Percentiles rank a stretch among this genome's conserved stretches.
Evolutionary conservation across 371 early-diverging fungal genomes (phyloP).

Genomic region (Mortierella sp.): DNA sequence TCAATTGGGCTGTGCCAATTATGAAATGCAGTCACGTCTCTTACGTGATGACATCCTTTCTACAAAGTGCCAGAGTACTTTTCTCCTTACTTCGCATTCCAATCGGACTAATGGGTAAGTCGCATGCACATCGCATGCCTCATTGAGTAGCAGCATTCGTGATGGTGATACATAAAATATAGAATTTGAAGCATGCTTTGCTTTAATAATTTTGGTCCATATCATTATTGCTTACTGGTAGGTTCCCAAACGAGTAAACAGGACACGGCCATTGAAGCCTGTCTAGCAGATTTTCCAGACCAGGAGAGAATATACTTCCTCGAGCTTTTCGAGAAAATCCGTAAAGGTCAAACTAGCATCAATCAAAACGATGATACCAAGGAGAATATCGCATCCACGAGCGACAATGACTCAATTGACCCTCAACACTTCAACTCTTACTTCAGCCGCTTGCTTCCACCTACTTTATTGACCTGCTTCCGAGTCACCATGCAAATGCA

Average conservation of each 20-base stretch:
- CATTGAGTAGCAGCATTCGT: neutral
- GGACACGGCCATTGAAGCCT: constrained; percentile 45
- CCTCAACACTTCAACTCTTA: constrained; percentile 41
- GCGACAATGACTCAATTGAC: constrained; percentile 26
- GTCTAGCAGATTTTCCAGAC: constrained; percentile 48
- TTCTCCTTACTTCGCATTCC: no score
- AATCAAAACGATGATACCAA: neutral
- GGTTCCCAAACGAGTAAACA: constrained; percentile 54
- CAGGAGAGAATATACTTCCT: constrained; percentile 37
- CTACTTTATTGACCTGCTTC: constrained; percentile 43
- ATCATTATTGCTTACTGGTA: neutral
- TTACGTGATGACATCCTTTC: neutral
- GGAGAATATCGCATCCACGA: neutral
- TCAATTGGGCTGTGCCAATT: no score
- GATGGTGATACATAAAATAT: no score
- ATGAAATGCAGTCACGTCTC: no score
- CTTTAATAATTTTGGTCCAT: neutral
- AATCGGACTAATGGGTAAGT: neutral
- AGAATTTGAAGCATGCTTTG: no score
- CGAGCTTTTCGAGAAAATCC: constrained; percentile 34
- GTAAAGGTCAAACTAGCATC: constrained; percentile 11
- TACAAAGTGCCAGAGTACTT: no score
- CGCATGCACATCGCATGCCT: neutral
- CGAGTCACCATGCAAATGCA: constrained; percentile 50
- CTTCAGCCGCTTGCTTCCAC: constrained; percentile 40